These are phyloP conservation scores for Synchytrium microbalum DNA, from an alignment of 371 early-diverging fungal species.

Conservation along the genomic window DNA sequence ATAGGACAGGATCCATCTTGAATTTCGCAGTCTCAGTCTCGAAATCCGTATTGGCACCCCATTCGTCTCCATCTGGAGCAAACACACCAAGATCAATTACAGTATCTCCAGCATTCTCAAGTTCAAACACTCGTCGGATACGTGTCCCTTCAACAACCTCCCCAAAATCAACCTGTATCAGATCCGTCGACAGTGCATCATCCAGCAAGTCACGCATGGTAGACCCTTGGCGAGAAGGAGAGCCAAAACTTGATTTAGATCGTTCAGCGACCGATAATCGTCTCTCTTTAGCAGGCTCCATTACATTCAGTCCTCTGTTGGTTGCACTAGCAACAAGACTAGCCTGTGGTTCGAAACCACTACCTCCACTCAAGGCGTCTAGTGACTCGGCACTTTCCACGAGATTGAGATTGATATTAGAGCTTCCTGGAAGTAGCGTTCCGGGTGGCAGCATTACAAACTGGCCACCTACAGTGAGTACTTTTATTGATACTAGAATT, in stretches of 20 bases:
- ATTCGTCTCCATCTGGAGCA: slow-evolving; percentile 15
- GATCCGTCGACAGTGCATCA: background rate
- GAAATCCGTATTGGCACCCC: too few species aligned
- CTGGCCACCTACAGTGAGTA: background rate
- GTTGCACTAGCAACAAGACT: background rate
- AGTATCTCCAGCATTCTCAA: slow-evolving; percentile 41
- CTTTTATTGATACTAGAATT: background rate
- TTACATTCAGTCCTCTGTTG: background rate
- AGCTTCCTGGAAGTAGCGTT: background rate
- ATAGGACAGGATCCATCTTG: too few species aligned
- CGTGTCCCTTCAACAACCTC: slow-evolving; percentile 25
- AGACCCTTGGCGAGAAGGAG: background rate
- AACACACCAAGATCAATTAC: slow-evolving; percentile 29
- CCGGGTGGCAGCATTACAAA: background rate
- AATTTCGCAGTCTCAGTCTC: too few species aligned
- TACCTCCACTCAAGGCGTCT: too few species aligned
- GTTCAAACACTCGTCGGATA: slow-evolving; percentile 34
- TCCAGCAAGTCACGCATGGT: background rate
- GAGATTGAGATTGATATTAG: too few species aligned
- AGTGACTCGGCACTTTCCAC: too few species aligned
- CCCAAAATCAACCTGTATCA: slow-evolving; percentile 23
- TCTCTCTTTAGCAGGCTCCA: background rate
- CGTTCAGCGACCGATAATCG: background rate
- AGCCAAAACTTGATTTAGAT: background rate
- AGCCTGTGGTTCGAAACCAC: background rate